These are phyloP conservation scores for Oryza australiensis DNA, from an alignment of 176 grass and related monocot species.

Conservation along the genomic window DNA sequence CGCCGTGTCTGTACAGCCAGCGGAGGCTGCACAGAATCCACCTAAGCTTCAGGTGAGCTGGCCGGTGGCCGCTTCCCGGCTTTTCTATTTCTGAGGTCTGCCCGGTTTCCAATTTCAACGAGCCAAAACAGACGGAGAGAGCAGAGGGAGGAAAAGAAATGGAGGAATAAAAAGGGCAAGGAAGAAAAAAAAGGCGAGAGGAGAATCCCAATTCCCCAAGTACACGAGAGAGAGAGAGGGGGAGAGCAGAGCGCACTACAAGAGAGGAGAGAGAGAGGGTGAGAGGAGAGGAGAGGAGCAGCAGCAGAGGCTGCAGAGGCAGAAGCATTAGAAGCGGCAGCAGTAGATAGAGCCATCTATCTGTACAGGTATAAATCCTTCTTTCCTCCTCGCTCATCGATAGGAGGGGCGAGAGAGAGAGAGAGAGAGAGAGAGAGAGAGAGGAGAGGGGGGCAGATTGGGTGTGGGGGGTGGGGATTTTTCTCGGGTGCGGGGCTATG, in stretches of 20 bases:
- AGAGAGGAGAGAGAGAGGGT: conserved; percentile 19
- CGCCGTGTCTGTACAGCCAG: conserved; percentile 9
- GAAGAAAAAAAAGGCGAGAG: conserved; percentile 46
- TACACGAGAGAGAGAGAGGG: conserved; percentile 12
- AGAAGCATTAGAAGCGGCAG: conserved; percentile 39
- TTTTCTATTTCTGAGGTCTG: conserved; percentile 54
- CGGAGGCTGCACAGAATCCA: background rate
- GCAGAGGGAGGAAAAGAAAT: background rate
- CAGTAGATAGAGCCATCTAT: conserved; percentile 60
- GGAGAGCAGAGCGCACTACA: conserved; percentile 5
- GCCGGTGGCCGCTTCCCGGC: conserved; percentile 39
- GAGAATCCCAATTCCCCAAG: conserved; percentile 52
- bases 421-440: too few species aligned
- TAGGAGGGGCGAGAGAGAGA: background rate
- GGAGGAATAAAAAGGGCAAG: conserved; percentile 38
- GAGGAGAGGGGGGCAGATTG: background rate
- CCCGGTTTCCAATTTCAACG: conserved; percentile 45
- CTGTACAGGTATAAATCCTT: conserved; percentile 53
- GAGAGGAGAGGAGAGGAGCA: conserved; percentile 7
- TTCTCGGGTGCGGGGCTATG: conserved; percentile 17
- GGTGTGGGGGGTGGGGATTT: conserved; percentile 31
- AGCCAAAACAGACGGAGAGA: conserved; percentile 47
- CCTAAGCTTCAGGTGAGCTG: conserved; percentile 48
- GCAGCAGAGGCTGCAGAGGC: conserved; percentile 29
- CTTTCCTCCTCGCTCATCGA: conserved; percentile 32